Base-by-base conservation (phyloP, 441 rosid genomes). In the Eruca vesicaria region DNA sequence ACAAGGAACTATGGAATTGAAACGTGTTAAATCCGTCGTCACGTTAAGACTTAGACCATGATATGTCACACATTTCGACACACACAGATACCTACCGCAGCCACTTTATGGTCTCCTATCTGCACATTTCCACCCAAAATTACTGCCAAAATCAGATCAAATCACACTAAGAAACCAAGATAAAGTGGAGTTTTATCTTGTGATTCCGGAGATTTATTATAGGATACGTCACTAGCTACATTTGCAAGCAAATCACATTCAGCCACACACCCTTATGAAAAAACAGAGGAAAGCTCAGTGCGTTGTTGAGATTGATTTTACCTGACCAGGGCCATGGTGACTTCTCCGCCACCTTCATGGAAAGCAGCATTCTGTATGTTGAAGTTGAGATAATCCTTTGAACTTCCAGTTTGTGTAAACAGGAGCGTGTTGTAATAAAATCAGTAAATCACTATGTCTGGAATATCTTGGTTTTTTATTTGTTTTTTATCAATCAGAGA, bases 291-390 rank as follows among this genome's bases (percentile, higher is more conserved):
- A 70, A 11, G 20, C 0, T 32, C 29, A 10, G 31, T 58, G 35
- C 28, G 38, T 50, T 66, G 45, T 14, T 31, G 35, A n/a, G 7
- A 18, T 28, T n/a, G 16, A 14, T 48, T 56, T 50, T 84, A 92
- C 98, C 94, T 92, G 96, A 31, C 97, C 97, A 79, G 96, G 97
- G 1, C 94, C 96, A 66, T 92, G 94, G 81, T 92, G 76, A 92
- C 97, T 78, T 92, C 97, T 63, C 97, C 97, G 20, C 97, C 97
- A 43, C 94, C 86, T 78, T 94, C 97, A 79, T 91, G 83, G 5
- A 81, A 88, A 78, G 97, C 93, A 79, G 95, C 85, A 50, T 88
- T 66, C 52, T 86, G 71, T 76, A 83, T 9, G 28, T 92, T 90
- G 66, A 94, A 90, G 79, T 87, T 84, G 18, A 89, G 82, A 79